Conservation (phyloP, 371 early-diverging fungal genomes). For the Circinella minor region DNA sequence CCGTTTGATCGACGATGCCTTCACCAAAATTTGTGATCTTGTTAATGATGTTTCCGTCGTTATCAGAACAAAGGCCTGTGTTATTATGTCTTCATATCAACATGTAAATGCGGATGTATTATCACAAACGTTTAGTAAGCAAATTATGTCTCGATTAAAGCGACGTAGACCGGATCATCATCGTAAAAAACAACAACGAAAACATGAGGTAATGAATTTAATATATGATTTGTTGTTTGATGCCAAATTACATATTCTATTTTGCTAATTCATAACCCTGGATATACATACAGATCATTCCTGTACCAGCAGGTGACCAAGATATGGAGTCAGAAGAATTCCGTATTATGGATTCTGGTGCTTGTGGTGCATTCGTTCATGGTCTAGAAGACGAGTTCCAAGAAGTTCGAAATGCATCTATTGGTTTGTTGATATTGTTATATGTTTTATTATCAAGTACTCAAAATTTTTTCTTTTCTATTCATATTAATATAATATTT, state of each 20-base stretch:
- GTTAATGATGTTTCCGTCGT: slow-evolving; percentile 73
- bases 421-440: slow-evolving; percentile 51
- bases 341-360: slow-evolving; percentile 71
- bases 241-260: too few relatives aligned
- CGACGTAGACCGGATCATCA: slow-evolving; percentile 9
- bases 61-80: slow-evolving; percentile 73
- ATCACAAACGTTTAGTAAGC: slow-evolving; percentile 77
- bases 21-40: slow-evolving; percentile 76
- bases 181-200: slow-evolving; percentile 8
- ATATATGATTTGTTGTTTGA: neutral
- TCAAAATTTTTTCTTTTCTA: neutral
- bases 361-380: slow-evolving; percentile 91
- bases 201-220: neutral
- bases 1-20: slow-evolving; percentile 77
- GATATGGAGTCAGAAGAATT: slow-evolving; percentile 72
- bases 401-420: slow-evolving; percentile 85
- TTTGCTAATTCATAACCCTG: too few relatives aligned
- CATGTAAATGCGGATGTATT: slow-evolving; percentile 62
- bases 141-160: slow-evolving; percentile 70
- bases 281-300: slow-evolving; percentile 30
- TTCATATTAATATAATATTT: neutral
- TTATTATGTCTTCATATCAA: slow-evolving; percentile 66
- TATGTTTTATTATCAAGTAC: neutral
- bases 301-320: slow-evolving; percentile 69
- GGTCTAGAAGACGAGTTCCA: slow-evolving; percentile 92